Evolutionary conservation across 805 yeast species (phyloP), one percentile per base, ranked within the genome.

Genomic region (Suhomyces prunicola): DNA sequence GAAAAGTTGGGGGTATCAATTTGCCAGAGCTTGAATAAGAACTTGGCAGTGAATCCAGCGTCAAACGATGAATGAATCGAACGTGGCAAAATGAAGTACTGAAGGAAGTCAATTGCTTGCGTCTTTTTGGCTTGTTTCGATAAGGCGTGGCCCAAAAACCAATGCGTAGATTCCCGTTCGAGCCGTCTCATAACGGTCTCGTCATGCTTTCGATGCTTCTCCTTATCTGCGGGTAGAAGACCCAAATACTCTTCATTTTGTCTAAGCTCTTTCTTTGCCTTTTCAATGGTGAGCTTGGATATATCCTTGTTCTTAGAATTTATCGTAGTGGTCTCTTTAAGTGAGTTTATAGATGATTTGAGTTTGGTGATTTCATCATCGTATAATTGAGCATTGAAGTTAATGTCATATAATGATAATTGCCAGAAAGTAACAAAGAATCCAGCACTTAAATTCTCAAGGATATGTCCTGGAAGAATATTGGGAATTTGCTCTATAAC

Each of bases 61-160:
- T 91, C 97, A 56, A 86, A 81, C 0, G 96, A 84, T 0, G 97
- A 88, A 57, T 87, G 90, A 2, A 87, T 66, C 3, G 85, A 78
- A 57, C 97, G 76, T 9, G 97, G 97, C 10, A 91, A 67, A 6
- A 90, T 60, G 66, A 97, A 90, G 50, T 69, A 66, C 55, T 86
- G 85, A 35, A 90, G 63, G 47, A 90, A 81, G 1, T 69, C 29
- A 19, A 50, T 46, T 1, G 58, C 27, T 42, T 57, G 57, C 10
- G 26, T 29, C n/a, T 45, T 42, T 19, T 19, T 39, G n/a, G 15
- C 24, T 3, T 41, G 26, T 19, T 24, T 22, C 3, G 54, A 57
- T 5, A 17, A 48, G 33, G 60, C 68, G 7, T 50, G 54, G 4
- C 59, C 48, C 22, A 48, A 24, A 55, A 83, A 81, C 86, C 85